phyloP scores from a whole-genome alignment of 305 asterid species.

The Fraxinus dipetala region DNA sequence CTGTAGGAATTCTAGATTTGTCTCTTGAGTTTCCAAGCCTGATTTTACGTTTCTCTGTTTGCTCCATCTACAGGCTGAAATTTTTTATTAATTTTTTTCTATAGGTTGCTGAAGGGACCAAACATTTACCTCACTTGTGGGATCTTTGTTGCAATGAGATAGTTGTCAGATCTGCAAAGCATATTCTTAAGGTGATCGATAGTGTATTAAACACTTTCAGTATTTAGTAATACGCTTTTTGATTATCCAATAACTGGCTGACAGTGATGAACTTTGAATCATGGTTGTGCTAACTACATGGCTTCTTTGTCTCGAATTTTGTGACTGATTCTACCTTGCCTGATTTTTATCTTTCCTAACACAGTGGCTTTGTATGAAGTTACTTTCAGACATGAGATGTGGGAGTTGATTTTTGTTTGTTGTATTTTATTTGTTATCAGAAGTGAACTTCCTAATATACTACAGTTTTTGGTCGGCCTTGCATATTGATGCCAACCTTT shows the following conservation, averaged over 20 bases:
- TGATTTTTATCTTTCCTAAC: neutral
- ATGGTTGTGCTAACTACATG: neutral
- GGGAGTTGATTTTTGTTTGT: neutral
- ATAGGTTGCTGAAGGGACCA: conserved; percentile 50
- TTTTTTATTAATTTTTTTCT: neutral
- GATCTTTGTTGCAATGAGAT: conserved; percentile 50
- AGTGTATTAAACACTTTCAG: neutral
- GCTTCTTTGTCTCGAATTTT: neutral
- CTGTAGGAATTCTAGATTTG: conserved; percentile 14
- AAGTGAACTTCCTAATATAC: neutral
- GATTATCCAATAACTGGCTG: neutral
- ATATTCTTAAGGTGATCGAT: conserved; percentile 41
- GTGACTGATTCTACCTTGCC: neutral
- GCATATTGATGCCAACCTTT: neutral
- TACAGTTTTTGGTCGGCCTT: neutral
- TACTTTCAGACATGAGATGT: neutral
- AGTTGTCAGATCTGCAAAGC: conserved; percentile 49
- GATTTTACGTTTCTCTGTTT: neutral
- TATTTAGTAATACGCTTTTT: neutral
- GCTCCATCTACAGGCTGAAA: conserved; percentile 17
- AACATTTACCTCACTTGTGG: conserved; percentile 49
- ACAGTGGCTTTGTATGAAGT: neutral
- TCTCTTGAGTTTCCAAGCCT: conserved; percentile 12
- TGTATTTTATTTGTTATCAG: neutral
- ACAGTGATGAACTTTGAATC: neutral